Evolutionary conservation across 805 yeast species (phyloP).

Genomic region (Zygoascus biomembranicola): DNA sequence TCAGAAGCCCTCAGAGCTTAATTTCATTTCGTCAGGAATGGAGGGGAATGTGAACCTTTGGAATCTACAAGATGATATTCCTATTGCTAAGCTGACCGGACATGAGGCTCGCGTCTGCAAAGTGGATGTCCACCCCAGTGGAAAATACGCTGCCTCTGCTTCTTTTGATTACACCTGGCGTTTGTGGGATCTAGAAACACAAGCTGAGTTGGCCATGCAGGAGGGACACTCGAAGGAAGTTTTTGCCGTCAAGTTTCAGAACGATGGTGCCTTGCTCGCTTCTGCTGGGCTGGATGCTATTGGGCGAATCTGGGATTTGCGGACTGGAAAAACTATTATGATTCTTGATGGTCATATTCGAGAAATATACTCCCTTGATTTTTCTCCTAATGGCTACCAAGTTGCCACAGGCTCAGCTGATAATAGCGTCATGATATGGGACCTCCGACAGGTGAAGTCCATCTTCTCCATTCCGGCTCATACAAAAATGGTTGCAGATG

Average conservation of each 20-base stretch:
- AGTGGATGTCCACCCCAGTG: constrained; percentile 58
- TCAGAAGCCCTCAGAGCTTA: constrained; percentile 13
- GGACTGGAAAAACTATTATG: constrained; percentile 62
- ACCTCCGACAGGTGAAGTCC: constrained; percentile 47
- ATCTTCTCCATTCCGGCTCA: constrained; percentile 61
- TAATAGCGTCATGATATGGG: constrained; percentile 78
- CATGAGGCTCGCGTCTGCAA: constrained; percentile 53
- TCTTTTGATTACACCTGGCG: constrained; percentile 87
- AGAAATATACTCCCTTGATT: constrained; percentile 62
- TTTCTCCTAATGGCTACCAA: constrained; percentile 69
- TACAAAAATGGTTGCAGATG: constrained; percentile 57
- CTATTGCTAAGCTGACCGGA: constrained; percentile 28
- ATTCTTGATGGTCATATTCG: constrained; percentile 59
- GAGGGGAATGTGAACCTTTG: constrained; percentile 36
- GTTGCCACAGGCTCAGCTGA: constrained; percentile 83
- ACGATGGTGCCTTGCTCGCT: constrained; percentile 67
- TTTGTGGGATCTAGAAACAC: constrained; percentile 62
- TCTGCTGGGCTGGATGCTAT: constrained; percentile 74
- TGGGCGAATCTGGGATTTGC: constrained; percentile 74
- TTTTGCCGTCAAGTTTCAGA: constrained; percentile 50
- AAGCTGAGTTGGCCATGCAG: constrained; percentile 51
- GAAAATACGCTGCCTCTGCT: constrained; percentile 51
- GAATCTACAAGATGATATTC: constrained; percentile 20
- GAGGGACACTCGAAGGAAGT: constrained; percentile 83
- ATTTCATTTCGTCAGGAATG: constrained; percentile 39